Conservation (phyloP, 2,329 filamentous ascomycete species). For the Aspergillus calidoustus region DNA sequence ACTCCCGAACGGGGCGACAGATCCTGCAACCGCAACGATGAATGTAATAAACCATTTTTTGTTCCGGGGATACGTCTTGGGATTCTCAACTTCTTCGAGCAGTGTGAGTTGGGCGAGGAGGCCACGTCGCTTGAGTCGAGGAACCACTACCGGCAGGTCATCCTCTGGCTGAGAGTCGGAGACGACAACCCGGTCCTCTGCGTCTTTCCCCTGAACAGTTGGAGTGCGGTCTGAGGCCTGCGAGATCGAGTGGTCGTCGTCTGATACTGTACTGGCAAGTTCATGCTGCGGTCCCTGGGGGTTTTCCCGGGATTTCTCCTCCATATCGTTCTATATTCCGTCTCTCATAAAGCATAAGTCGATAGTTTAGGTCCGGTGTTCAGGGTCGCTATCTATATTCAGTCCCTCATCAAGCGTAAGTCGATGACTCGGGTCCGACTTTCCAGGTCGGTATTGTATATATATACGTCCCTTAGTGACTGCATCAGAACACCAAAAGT, state of each 20-base stretch:
- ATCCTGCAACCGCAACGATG: slow-evolving; percentile 75
- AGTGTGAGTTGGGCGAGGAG: slow-evolving; percentile 72
- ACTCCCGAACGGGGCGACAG: slow-evolving; percentile 80
- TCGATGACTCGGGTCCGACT: too few species aligned
- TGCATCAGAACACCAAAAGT: too few species aligned
- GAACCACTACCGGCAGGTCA: slow-evolving; percentile 52
- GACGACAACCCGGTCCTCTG: slow-evolving; percentile 25
- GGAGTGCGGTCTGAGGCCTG: slow-evolving; percentile 14
- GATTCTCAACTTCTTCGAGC: slow-evolving; percentile 77
- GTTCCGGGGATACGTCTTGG: slow-evolving; percentile 71
- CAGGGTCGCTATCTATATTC: too few species aligned
- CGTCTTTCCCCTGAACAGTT: slow-evolving; percentile 23
- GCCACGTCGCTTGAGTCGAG: slow-evolving; percentile 66
- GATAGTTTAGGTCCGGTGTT: too few species aligned
- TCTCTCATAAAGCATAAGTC: not conserved
- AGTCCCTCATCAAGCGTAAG: too few species aligned
- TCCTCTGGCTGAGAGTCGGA: slow-evolving; percentile 28
- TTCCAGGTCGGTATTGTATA: too few species aligned
- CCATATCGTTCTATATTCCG: slow-evolving; percentile 7
- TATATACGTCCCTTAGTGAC: too few species aligned
- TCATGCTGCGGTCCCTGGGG: not conserved
- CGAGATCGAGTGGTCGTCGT: slow-evolving; percentile 26
- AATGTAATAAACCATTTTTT: slow-evolving; percentile 87
- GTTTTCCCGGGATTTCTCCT: slow-evolving; percentile 1
- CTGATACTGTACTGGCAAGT: not conserved